Base-by-base conservation (phyloP, 805 yeast species). In the Starmerella apicola region DNA sequence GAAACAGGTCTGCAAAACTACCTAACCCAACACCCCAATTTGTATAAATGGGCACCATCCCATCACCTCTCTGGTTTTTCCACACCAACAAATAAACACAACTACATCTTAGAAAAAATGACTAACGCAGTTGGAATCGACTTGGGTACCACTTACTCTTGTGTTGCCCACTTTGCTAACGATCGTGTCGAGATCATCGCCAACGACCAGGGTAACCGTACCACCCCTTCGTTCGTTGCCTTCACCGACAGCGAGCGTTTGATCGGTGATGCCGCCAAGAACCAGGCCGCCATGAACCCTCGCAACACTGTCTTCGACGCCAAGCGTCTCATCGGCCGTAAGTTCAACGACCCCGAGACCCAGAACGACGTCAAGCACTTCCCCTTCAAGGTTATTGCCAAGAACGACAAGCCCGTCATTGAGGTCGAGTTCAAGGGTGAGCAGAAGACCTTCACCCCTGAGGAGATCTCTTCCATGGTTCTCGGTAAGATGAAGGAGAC, bases 171-270 rank as follows among this genome's bases (percentile, higher is more conserved):
- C 64, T 76, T 72, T 62, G 62, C 78, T 37, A 80, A 81, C 55
- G 93, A 82, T 60, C 71, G 94, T 56, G 96, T 86, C 45, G 96
- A 88, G 60, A 86, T 86, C 59, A 76, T 86, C 57, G 95, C 96
- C 56, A 86, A 86, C 60, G 95, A 86, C 64, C 96, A 88, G 70
- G 97, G 97, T 71, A 86, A 88, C 74, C 81, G 96, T 72, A 88
- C 94, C 48, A 86, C 96, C 16, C 96, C 96, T 27, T 85, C 96
- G 26, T 86, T 81, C 62, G 96, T 88, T 48, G 95, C 94, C 38
- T 86, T 86, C 75, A 84, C 94, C 23, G 95, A 84, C 60, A 73
- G 86, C 30, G 97, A 88, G 69, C 80, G 95, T 68, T 72, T 85
- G 57, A 85, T 85, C 55, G 95, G 95, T 65, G 95, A 85, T 67